A percentile compares a stretch with the other conserved stretches of the same genome.
phyloP scores from a whole-genome alignment of 495 filamentous ascomycete genomes.

The Neurospora sp. region DNA sequence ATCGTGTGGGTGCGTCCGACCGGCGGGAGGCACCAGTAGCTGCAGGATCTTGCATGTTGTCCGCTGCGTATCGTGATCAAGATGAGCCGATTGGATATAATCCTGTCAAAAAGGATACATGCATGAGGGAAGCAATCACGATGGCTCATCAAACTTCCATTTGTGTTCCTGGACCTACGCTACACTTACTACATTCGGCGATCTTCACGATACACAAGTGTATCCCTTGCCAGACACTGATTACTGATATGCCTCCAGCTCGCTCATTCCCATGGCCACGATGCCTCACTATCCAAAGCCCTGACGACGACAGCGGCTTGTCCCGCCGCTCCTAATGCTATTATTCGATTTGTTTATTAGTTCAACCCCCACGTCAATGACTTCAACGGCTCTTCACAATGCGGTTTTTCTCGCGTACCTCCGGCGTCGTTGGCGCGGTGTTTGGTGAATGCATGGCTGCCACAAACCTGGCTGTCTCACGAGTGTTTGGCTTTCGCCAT shows the following conservation, averaged over 20 bases:
- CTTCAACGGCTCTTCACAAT: background rate
- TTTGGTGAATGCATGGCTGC: background rate
- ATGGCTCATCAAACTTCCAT: background rate
- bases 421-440: background rate
- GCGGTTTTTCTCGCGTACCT: background rate
- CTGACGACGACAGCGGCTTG: background rate
- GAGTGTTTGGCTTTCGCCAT: background rate
- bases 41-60: background rate
- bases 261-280: background rate
- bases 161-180: background rate
- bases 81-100: background rate
- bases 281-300: background rate
- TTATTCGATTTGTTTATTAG: background rate
- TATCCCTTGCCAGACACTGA: background rate
- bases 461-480: background rate
- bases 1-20: background rate
- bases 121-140: background rate
- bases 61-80: background rate
- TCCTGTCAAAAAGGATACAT: background rate
- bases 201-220: background rate
- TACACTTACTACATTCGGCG: background rate
- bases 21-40: background rate
- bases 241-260: background rate
- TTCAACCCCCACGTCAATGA: background rate
- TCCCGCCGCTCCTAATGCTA: background rate